Evolutionary conservation across 2,329 filamentous ascomycete genomes (phyloP).

Genomic region (Cladosporium sp.): DNA sequence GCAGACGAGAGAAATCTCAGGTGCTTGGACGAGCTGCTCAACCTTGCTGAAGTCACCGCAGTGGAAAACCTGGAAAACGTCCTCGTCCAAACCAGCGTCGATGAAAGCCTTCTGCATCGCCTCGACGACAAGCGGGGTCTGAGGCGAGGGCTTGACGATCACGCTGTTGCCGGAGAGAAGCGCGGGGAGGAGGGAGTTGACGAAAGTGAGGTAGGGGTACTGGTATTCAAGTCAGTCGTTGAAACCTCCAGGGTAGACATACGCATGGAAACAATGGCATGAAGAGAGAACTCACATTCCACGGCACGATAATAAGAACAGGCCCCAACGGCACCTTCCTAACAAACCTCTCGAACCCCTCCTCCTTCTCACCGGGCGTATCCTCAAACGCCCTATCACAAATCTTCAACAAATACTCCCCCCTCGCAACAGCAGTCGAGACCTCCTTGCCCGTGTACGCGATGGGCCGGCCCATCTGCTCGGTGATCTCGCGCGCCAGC

Average conservation of each 20-base stretch:
- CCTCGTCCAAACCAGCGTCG: slow-evolving; percentile 74
- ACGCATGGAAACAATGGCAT: neutral
- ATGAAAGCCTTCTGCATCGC: slow-evolving; percentile 72
- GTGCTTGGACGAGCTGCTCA: slow-evolving; percentile 72
- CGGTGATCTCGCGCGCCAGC: slow-evolving; percentile 77
- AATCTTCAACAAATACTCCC: slow-evolving; percentile 81
- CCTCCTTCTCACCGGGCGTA: slow-evolving; percentile 76
- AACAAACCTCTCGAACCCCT: slow-evolving; percentile 87
- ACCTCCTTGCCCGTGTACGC: slow-evolving; percentile 81
- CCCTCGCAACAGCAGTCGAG: slow-evolving; percentile 76
- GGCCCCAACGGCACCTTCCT: slow-evolving; percentile 84
- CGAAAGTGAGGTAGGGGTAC: slow-evolving; percentile 92
- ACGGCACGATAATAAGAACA: slow-evolving; percentile 85
- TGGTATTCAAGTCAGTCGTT: slow-evolving; percentile 35
- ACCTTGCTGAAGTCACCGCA: slow-evolving; percentile 74
- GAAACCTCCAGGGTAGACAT: too few species aligned
- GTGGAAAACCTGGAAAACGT: slow-evolving; percentile 91
- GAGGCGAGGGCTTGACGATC: slow-evolving; percentile 90
- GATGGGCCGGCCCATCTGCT: slow-evolving; percentile 94
- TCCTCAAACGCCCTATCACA: slow-evolving; percentile 74
- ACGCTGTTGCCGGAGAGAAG: slow-evolving; percentile 85
- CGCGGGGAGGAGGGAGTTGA: slow-evolving; percentile 92
- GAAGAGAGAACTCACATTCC: slow-evolving; percentile 70
- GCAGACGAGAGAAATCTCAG: slow-evolving; percentile 75
- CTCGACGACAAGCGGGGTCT: slow-evolving; percentile 89